phyloP scores from a whole-genome alignment of 306 rosid species.

The Sesbania bispinosa region DNA sequence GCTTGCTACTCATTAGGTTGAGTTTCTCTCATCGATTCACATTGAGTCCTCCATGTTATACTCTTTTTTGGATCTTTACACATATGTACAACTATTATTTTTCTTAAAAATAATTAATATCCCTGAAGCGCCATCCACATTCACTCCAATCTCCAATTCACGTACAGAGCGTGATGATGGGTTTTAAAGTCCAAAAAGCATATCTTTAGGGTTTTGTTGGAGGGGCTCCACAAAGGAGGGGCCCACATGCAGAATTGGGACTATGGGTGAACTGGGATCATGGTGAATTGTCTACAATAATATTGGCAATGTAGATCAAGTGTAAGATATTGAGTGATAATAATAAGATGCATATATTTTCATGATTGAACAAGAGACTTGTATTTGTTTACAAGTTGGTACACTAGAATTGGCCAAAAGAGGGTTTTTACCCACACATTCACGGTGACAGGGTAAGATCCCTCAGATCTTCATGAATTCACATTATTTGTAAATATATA shows the following conservation, averaged over 20 bases:
- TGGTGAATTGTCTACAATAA: conserved; percentile 27
- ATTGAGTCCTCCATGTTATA: not conserved
- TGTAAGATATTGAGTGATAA: not conserved
- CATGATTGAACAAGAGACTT: conserved; percentile 6
- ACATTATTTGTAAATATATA: too few species aligned
- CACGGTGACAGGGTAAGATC: too few species aligned
- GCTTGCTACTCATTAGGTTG: not conserved
- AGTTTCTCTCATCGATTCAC: not conserved
- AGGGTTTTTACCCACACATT: too few species aligned
- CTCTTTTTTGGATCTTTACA: not conserved
- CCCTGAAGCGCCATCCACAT: not conserved
- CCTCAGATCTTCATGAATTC: too few species aligned
- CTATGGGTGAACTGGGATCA: not conserved
- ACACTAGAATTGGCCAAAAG: not conserved
- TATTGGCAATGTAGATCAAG: conserved; percentile 6
- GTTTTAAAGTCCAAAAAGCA: conserved; percentile 29
- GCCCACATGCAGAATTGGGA: not conserved
- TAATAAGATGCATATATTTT: not conserved
- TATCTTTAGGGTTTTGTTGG: conserved; percentile 21
- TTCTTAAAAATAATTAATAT: not conserved
- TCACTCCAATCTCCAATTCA: not conserved
- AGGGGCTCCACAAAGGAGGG: conserved; percentile 6
- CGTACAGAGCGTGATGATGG: not conserved
- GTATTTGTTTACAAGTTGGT: not conserved
- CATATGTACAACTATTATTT: not conserved